Base-by-base conservation (phyloP, 1,284 basidiomycete genomes). In the Paramarasmius palmivorus region DNA sequence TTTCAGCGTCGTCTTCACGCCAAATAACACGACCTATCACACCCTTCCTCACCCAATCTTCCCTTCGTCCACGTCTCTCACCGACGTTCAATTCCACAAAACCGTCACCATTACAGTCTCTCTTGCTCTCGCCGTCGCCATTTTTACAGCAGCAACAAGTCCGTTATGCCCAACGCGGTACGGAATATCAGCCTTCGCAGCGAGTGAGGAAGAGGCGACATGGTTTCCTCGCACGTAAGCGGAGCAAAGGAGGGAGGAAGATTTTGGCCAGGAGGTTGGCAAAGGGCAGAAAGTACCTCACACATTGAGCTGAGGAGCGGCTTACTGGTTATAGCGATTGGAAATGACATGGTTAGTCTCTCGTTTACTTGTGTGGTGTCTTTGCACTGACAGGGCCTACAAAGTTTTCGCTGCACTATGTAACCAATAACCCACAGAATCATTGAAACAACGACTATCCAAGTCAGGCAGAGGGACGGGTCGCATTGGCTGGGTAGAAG, bases 171-270 rank as follows among this genome's bases (percentile, higher is more conserved):
- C 26, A 26, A 15, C 26, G 23, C 17, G 44, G 44, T 8, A 46
- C 25, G 12, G 44, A 46, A n/a, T 46, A 46, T 46, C 44, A 46
- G 19, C 44, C 44, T 17, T 46, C 44, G 4, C 44, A 46, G 15
- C 44, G 44, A 46, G 44, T 46, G 22, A 46, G 44, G 17, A 46
- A 46, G 25, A 23, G 44, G 25, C 44, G 44, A 29, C 44, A 46
- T 32, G 44, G 44, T 14, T 46, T 46, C 29, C 29, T 46, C 15
- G 44, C 44, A 15, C 22, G 44, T 8, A 46, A 46, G 25, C 44
- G 44, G 12, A 46, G 44, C 19, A 23, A 46, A 26, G 44, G 44
- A 15, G 44, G 44, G 8, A 23, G 44, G 9, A 46, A 29, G 44
- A 46, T 46, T 26, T 46, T 46, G 44, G 44, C 44, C 19, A 29